Conservation (phyloP, 192 early-diverging fungal species). For the Podila verticillata region DNA sequence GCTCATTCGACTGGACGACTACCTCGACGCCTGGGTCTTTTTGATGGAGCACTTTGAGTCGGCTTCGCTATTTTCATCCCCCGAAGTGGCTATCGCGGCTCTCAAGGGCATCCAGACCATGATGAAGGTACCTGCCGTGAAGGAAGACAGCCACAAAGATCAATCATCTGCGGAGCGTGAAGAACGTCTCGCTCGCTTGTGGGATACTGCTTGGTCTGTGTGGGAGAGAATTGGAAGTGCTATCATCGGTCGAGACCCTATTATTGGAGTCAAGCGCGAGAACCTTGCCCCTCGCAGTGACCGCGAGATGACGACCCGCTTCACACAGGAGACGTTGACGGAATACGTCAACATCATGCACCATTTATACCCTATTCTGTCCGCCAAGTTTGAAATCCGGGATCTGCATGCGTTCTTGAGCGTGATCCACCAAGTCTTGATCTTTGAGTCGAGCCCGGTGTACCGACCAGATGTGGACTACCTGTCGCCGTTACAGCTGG, state of each 20-base stretch:
- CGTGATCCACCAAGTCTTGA: constrained; percentile 62
- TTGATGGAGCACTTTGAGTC: constrained; percentile 80
- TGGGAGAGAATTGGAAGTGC: constrained; percentile 82
- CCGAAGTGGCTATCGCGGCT: constrained; percentile 81
- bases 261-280: constrained; percentile 16
- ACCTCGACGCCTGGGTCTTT: constrained; percentile 73
- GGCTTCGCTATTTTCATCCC: constrained; percentile 69
- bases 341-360: constrained; percentile 69
- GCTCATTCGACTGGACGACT: constrained; percentile 68
- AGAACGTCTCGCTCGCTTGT: constrained; percentile 53
- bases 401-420: constrained; percentile 62
- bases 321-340: constrained; percentile 80
- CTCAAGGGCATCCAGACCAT: constrained; percentile 76
- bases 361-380: constrained; percentile 69
- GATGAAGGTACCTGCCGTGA: constrained; percentile 47
- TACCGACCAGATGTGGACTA: constrained; percentile 67
- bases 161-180: constrained; percentile 27
- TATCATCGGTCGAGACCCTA: constrained; percentile 51
- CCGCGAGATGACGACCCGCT: constrained; percentile 44
- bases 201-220: constrained; percentile 70
- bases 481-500: constrained; percentile 73
- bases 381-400: constrained; percentile 57
- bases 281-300: constrained; percentile 28
- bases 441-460: constrained; percentile 71
- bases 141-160: neutral